These are phyloP conservation scores for Entrophospora sp. DNA, from an alignment of 192 early-diverging fungal genomes.

Conservation along the genomic window DNA sequence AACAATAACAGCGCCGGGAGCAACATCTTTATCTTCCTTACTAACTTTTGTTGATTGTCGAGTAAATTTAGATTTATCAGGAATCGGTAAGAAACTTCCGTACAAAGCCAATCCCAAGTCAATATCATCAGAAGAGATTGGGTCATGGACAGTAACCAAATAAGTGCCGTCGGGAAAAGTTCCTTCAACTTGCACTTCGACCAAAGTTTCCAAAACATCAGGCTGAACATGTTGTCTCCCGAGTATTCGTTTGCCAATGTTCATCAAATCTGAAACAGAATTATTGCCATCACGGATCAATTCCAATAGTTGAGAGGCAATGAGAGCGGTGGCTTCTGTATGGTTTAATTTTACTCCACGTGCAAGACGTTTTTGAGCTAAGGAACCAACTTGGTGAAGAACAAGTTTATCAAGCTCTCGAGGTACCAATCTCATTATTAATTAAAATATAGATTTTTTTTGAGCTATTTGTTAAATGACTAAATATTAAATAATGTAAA, in stretches of 20 bases:
- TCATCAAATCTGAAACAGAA: slow-evolving; percentile 81
- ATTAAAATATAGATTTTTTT: not conserved
- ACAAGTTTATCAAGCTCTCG: slow-evolving; percentile 92
- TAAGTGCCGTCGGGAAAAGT: slow-evolving; percentile 93
- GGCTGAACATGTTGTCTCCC: slow-evolving; percentile 77
- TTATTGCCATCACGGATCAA: slow-evolving; percentile 84
- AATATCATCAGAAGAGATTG: slow-evolving; percentile 76
- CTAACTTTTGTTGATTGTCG: slow-evolving; percentile 28
- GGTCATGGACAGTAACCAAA: slow-evolving; percentile 88
- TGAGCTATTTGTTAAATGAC: too few species aligned
- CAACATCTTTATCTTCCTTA: slow-evolving; percentile 36
- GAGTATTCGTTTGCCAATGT: slow-evolving; percentile 77
- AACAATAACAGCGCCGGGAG: slow-evolving; percentile 63
- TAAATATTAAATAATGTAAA: too few species aligned
- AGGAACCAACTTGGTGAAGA: slow-evolving; percentile 74
- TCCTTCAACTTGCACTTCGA: slow-evolving; percentile 85
- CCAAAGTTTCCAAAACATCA: slow-evolving; percentile 57
- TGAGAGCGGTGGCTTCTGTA: slow-evolving; percentile 80
- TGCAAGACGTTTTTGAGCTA: slow-evolving; percentile 87
- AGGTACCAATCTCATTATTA: slow-evolving; percentile 68
- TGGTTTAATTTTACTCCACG: slow-evolving; percentile 84
- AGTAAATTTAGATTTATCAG: slow-evolving; percentile 47
- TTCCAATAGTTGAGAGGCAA: slow-evolving; percentile 79
- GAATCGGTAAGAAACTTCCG: slow-evolving; percentile 78
- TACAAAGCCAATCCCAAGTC: slow-evolving; percentile 78